Evolutionary conservation across 2,329 filamentous ascomycete species (phyloP), one percentile per base, ranked within the genome.

Genomic region (Cladosporium austrohemisphaericum): DNA sequence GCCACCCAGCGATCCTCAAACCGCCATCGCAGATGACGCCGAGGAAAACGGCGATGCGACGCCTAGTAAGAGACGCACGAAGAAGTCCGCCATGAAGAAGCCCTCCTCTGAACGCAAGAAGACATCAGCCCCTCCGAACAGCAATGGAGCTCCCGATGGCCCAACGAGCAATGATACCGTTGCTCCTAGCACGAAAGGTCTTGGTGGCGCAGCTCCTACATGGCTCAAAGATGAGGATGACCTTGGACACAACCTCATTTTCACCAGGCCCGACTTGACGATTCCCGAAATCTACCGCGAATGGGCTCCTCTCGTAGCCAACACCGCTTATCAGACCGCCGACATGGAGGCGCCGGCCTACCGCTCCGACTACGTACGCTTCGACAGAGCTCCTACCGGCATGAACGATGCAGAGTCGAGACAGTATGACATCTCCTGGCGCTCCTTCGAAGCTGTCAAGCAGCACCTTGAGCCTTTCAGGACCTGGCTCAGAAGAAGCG

Each of bases 181-280:
- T 4, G 41, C 41, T 16, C 44, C 44, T 20, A 19, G 31, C 13
- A 31, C 14, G 3, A 29, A 14, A 5, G 38, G 38, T 18, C 23
- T 7, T 5, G 44, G 44, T 23, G 44, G 33, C 9, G 44, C 33
- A n/a, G 44, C 44, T 4, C 18, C 33, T 2, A 31, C 26, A 19
- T 47, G 44, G 44, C 44, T 47, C 3, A 18, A 16, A n/a, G 44
- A 47, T 11, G 44, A 47, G 25, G 44, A 47, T 13, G 26, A 38
- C 18, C 25, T 36, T 4, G 44, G 23, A 6, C 31, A 31, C 19
- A 18, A 38, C 23, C 13, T 29, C 13, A 23, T 47, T 26, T 14
- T 31, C 16, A 16, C 14, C 10, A 6, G 38, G 25, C 44, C 44
- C 1, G 2, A 13, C 2, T 29, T 18, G 23, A 18, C 16, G 22